Evolutionary conservation across 1,284 basidiomycete genomes (phyloP), one percentile per base, ranked within the genome.

Genomic region (Cryptococcus sp.): DNA sequence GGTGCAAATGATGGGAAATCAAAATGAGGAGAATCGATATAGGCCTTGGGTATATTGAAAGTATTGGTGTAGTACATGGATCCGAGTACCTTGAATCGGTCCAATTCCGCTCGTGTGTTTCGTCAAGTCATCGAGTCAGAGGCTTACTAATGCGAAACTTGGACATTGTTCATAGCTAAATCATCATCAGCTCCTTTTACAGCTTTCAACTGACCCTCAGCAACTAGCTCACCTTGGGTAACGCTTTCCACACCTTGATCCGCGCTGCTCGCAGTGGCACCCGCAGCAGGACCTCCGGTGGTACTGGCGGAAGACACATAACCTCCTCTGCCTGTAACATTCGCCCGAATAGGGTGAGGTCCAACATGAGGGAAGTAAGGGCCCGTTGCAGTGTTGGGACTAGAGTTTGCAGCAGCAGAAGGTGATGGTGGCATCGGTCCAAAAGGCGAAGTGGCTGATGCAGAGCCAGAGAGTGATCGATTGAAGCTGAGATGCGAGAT

Each of bases 401-500:
- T 68, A 11, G 57, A 56, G 20, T 60, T 63, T 5, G 58, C 57
- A 6, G 61, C 63, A 11, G 66, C 64, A 3, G 72, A 71, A 15
- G 29, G 29, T 13, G 56, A 59, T 2, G 67, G 62, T 10, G 71
- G 70, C 54, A 71, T 61, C 0, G 66, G 66, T 3, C 62, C 69
- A 52, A 72, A 73, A 7, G 58, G 46, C 17, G 25, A 39, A 15
- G 29, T 34, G 5, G 29, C 29, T 34, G 29, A 34, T 34, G 29
- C 29, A 2, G 48, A 46, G 15, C 55, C 55, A 7, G 55, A 58
- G 7, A 71, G 59, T 0, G 68, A 62, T 22, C 73, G 59, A 2
- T 70, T 68, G 59, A 74, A 76, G 57, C 72, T 74, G 46, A 79
- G 65, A 41, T 77, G 77, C 25, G 75, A 77, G 51, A 80, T 75